phyloP scores from a whole-genome alignment of 192 early-diverging fungal species.

The Backusella macrospora region DNA sequence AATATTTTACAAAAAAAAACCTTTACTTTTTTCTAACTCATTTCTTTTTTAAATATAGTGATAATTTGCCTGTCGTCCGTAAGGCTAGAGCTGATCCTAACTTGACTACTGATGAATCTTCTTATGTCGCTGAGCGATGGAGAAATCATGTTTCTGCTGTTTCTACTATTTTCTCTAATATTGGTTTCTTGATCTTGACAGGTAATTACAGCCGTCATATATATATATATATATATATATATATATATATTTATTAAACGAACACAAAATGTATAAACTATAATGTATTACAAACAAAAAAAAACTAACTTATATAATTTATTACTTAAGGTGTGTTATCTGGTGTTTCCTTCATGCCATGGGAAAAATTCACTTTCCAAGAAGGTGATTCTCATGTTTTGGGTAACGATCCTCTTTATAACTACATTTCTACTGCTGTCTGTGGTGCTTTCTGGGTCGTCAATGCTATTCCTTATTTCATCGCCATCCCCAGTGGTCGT shows the following conservation, averaged over 20 bases:
- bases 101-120: conserved; percentile 25
- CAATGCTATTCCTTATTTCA: conserved; percentile 37
- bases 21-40: not conserved
- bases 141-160: conserved; percentile 43
- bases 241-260: not conserved
- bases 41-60: conserved; percentile 15
- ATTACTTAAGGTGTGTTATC: conserved; percentile 32
- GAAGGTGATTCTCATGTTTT: conserved; percentile 24
- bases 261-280: too few relatives aligned
- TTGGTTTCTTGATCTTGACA: conserved; percentile 36
- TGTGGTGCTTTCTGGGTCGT: conserved; percentile 42
- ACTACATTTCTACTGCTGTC: conserved; percentile 34
- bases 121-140: conserved; percentile 36
- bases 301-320: conserved; percentile 5
- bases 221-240: too few relatives aligned
- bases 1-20: not conserved
- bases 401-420: conserved; percentile 38
- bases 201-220: not conserved
- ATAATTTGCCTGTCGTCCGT: conserved; percentile 41
- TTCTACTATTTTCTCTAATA: conserved; percentile 41
- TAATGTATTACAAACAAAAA: not conserved
- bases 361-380: conserved; percentile 30
- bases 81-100: conserved; percentile 35
- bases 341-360: conserved; percentile 31
- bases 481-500: conserved; percentile 30